These are phyloP conservation scores for Anastatica hierochuntica DNA, from an alignment of 345 rosid genomes.

Conservation along the genomic window DNA sequence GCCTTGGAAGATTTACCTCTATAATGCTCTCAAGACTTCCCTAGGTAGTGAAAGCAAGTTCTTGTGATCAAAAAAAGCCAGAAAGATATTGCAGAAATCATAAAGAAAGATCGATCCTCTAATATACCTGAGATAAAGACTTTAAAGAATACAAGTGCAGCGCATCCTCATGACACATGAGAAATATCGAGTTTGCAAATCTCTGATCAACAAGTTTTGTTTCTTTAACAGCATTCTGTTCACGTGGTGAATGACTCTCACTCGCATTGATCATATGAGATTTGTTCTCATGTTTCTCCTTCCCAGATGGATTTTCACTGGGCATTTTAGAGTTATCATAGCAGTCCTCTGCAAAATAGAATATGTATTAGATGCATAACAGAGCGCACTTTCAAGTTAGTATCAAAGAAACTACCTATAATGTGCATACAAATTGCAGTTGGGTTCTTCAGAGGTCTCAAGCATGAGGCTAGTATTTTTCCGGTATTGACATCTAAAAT, in stretches of 20 bases:
- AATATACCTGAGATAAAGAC: conserved; percentile 55
- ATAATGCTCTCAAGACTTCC: conserved; percentile 34
- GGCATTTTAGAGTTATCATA: conserved; percentile 27
- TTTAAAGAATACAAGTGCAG: conserved; percentile 42
- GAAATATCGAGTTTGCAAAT: conserved; percentile 27
- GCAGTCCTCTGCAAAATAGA: conserved; percentile 39
- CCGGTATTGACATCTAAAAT: conserved; percentile 54
- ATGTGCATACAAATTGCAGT: conserved; percentile 50
- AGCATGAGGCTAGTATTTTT: conserved; percentile 30
- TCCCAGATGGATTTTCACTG: conserved; percentile 21
- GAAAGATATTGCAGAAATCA: conserved; percentile 4
- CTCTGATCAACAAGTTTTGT: conserved; percentile 27
- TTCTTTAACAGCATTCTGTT: conserved; percentile 27
- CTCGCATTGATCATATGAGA: conserved; percentile 17
- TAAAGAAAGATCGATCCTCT: conserved; percentile 4
- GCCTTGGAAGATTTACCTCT: conserved; percentile 43
- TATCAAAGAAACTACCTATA: conserved; percentile 43
- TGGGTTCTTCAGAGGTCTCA: conserved; percentile 32
- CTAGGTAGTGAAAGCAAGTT: conserved; percentile 34
- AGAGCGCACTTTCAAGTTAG: background rate
- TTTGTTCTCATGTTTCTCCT: conserved; percentile 29
- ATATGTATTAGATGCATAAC: conserved; percentile 3
- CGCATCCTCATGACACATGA: conserved; percentile 58
- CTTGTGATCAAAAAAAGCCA: conserved; percentile 22
- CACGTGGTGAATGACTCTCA: conserved; percentile 29